Evolutionary conservation across 148 eudicot species (phyloP).

Genomic region (Tetragonia tetragonoides): DNA sequence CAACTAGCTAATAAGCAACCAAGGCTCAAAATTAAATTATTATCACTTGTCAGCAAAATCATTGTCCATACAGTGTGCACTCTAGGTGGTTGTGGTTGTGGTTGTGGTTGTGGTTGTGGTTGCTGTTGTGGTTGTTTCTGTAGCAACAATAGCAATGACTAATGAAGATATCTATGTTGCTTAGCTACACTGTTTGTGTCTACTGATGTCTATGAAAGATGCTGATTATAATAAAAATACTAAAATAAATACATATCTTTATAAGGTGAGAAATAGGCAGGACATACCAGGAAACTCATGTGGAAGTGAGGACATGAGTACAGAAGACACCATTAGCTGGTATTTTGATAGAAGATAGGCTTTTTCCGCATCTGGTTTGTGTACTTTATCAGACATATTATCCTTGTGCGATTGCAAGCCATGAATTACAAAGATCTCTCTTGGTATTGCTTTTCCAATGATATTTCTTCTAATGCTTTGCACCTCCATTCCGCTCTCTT

Average conservation of each 20-base stretch:
- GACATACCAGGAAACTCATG: conserved; percentile 80
- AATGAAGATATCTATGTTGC: neutral
- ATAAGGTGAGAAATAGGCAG: neutral
- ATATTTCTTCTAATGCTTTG: conserved; percentile 78
- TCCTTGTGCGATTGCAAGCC: conserved; percentile 49
- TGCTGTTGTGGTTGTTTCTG: neutral
- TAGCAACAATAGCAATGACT: neutral
- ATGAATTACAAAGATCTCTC: conserved; percentile 61
- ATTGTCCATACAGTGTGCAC: neutral
- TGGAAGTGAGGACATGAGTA: conserved; percentile 85
- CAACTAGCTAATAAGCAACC: neutral
- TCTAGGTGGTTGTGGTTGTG: neutral
- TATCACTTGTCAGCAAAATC: neutral
- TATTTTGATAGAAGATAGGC: conserved; percentile 56
- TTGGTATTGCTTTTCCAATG: conserved; percentile 63
- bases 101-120: neutral
- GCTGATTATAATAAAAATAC: neutral
- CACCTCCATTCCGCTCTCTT: conserved; percentile 54
- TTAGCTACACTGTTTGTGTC: neutral
- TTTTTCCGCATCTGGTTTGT: conserved; percentile 36
- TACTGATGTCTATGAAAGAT: neutral
- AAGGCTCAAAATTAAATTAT: neutral
- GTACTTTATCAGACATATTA: conserved; percentile 31
- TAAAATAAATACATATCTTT: too few species aligned
- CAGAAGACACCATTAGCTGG: conserved; percentile 75